These are phyloP conservation scores for Ceratobasidium papillatum DNA, from an alignment of 1,284 basidiomycete species.

Conservation along the genomic window DNA sequence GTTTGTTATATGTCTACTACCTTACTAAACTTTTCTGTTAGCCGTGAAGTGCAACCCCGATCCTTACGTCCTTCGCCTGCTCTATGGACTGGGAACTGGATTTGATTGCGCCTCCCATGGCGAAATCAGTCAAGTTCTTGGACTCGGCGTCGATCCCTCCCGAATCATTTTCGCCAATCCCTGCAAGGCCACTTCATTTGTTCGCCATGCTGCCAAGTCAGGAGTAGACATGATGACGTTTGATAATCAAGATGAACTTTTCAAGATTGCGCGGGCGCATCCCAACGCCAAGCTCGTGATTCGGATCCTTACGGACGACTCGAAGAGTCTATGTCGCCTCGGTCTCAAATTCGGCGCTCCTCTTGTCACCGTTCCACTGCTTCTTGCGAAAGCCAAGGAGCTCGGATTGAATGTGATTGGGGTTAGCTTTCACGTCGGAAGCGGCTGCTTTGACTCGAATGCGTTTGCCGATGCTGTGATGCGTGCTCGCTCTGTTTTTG, in stretches of 20 bases:
- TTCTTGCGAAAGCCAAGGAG: conserved; percentile 83
- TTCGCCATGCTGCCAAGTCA: conserved; percentile 80
- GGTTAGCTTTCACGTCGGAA: conserved; percentile 98
- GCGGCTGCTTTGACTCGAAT: conserved; percentile 92
- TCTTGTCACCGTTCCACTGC: conserved; percentile 78
- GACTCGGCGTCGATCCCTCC: conserved; percentile 73
- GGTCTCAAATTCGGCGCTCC: conserved; percentile 98
- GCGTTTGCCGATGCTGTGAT: conserved; percentile 91
- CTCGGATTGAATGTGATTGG: conserved; percentile 90
- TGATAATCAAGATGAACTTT: conserved; percentile 97
- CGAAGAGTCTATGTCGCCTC: conserved; percentile 91
- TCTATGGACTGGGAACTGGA: conserved; percentile 88
- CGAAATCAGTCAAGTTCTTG: conserved; percentile 88
- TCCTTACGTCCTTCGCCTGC: conserved; percentile 88
- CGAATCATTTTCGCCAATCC: conserved; percentile 99
- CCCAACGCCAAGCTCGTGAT: conserved; percentile 88
- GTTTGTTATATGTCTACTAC: conserved; percentile 17
- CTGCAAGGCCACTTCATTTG: conserved; percentile 95
- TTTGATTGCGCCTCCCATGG: conserved; percentile 99
- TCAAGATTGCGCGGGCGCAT: conserved; percentile 89
- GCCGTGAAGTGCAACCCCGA: conserved; percentile 99
- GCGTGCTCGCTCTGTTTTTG: conserved; percentile 85
- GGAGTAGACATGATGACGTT: conserved; percentile 97
- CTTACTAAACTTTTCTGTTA: conserved; percentile 49
- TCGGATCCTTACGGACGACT: conserved; percentile 97